Evolutionary conservation across 2,329 filamentous ascomycete species (phyloP).

Genomic region (Hymenoscyphus albidus): DNA sequence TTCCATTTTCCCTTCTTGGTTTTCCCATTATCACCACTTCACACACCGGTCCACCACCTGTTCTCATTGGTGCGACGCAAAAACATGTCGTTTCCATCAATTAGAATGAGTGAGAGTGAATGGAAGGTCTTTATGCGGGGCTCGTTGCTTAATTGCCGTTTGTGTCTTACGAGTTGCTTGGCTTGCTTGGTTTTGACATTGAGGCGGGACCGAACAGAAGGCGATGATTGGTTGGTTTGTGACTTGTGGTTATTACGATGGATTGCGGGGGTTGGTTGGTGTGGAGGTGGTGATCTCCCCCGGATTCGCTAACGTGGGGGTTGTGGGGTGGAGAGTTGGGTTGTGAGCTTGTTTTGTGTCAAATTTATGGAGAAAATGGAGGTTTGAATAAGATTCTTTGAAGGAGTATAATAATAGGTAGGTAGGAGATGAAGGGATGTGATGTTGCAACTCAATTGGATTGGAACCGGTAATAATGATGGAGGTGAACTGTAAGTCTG

Average conservation of each 20-base stretch:
- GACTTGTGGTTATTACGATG: neutral
- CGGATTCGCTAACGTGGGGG: neutral
- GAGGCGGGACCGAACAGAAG: neutral
- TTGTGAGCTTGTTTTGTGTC: neutral
- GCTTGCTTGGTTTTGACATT: neutral
- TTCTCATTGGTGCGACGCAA: neutral
- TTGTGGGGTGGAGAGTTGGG: neutral
- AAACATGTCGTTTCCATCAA: constrained; percentile 4
- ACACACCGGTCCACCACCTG: neutral
- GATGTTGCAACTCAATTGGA: neutral
- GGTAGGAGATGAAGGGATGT: neutral
- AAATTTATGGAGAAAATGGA: neutral
- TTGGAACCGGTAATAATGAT: neutral
- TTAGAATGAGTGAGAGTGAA: neutral
- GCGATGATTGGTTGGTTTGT: neutral
- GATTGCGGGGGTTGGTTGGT: constrained; percentile 1
- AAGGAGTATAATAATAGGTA: too few species aligned
- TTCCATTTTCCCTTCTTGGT: neutral
- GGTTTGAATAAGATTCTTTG: neutral
- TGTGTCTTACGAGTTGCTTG: constrained; percentile 6
- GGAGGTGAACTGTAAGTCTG: neutral
- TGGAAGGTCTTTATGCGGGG: neutral
- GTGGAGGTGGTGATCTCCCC: neutral
- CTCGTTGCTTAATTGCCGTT: neutral
- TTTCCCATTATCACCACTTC: neutral